Conservation (phyloP, 1,284 basidiomycete species). For the Ustilago sp. region DNA sequence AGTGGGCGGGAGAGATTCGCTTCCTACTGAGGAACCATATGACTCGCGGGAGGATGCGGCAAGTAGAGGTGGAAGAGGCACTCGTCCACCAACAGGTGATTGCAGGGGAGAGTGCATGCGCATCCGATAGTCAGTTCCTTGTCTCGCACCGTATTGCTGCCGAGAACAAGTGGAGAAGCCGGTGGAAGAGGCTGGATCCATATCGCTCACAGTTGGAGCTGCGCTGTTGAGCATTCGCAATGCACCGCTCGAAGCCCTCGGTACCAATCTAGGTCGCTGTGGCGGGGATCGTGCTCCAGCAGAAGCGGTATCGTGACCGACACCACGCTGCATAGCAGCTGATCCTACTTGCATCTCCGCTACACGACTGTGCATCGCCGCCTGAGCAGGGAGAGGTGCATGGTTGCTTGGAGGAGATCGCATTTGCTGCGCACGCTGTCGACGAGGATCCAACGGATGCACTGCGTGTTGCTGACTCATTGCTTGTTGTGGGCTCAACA, state of each 20-base stretch:
- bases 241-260: slow-evolving; percentile 28
- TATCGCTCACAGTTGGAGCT: slow-evolving; percentile 16
- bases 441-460: slow-evolving; percentile 22
- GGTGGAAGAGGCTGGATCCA: slow-evolving; percentile 37
- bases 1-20: slow-evolving; percentile 42
- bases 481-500: slow-evolving; percentile 27
- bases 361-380: slow-evolving; percentile 15
- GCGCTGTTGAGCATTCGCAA: slow-evolving; percentile 21
- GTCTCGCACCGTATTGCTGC: neutral
- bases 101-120: slow-evolving; percentile 28
- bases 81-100: slow-evolving; percentile 20
- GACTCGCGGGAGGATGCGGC: slow-evolving; percentile 37
- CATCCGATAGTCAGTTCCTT: neutral
- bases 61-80: slow-evolving; percentile 31
- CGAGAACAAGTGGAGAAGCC: slow-evolving; percentile 28
- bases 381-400: slow-evolving; percentile 13
- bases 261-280: slow-evolving; percentile 26
- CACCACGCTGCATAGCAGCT: slow-evolving; percentile 25
- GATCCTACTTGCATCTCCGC: slow-evolving; percentile 24
- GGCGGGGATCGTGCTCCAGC: slow-evolving; percentile 17
- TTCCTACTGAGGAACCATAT: slow-evolving; percentile 33
- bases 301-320: slow-evolving; percentile 32
- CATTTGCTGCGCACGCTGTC: slow-evolving; percentile 11
- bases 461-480: slow-evolving; percentile 18
- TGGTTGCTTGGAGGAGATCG: slow-evolving; percentile 11